These are phyloP conservation scores for Gossypium herbaceum DNA, from an alignment of 345 rosid genomes.

Conservation along the genomic window DNA sequence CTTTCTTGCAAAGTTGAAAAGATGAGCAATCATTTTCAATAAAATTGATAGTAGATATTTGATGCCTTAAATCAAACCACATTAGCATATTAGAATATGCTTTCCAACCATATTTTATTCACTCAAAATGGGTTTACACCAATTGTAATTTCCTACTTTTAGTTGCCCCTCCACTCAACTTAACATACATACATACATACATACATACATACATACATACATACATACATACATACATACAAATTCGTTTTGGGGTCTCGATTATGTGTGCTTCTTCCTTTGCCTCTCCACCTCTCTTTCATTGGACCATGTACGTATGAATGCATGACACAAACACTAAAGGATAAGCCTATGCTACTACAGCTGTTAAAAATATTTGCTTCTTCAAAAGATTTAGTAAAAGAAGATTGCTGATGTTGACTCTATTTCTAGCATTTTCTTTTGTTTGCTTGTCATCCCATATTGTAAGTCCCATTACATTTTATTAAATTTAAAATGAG, in stretches of 20 bases:
- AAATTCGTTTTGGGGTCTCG: neutral
- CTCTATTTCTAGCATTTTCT: neutral
- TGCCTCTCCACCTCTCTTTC: neutral
- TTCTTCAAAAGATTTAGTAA: neutral
- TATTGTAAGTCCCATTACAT: neutral
- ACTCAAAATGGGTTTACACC: neutral
- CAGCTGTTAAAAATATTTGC: neutral
- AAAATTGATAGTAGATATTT: neutral
- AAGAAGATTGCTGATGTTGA: neutral
- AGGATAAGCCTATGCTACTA: slow-evolving; percentile 3
- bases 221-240: neutral
- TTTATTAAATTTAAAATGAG: neutral
- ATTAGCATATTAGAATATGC: neutral
- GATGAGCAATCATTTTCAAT: neutral
- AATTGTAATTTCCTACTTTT: neutral
- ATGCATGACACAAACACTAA: neutral
- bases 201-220: neutral
- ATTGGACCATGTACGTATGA: neutral
- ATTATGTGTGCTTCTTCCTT: neutral
- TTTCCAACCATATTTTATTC: neutral
- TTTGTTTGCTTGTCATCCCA: neutral
- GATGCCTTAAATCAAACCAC: neutral
- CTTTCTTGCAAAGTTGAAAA: neutral
- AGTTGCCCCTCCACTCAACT: neutral
- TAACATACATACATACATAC: neutral